Evolutionary conservation across 2,329 filamentous ascomycete species (phyloP).

Genomic region (Hypoxylon sp.): DNA sequence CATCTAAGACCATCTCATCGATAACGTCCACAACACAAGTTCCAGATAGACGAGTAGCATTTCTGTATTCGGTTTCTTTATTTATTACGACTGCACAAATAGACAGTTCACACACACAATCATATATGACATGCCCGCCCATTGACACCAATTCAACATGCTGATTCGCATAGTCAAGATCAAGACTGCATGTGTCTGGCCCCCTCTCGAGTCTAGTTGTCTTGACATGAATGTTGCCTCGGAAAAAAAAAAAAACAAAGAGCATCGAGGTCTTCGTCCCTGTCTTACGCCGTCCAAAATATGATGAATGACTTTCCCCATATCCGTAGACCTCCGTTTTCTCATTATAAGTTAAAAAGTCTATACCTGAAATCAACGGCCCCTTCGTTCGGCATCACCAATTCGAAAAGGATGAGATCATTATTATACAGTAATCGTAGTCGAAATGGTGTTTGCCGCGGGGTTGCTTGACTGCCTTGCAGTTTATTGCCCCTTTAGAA

Average conservation of each 20-base stretch:
- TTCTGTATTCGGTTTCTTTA: constrained; percentile 15
- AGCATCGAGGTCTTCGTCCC: constrained; percentile 36
- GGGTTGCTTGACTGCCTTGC: constrained; percentile 38
- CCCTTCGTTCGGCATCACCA: constrained; percentile 34
- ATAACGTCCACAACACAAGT: background rate
- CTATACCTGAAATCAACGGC: constrained; percentile 52
- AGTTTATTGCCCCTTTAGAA: constrained; percentile 38
- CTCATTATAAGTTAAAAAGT: constrained; percentile 51
- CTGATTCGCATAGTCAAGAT: constrained; percentile 30
- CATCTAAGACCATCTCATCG: background rate
- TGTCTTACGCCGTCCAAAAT: constrained; percentile 43
- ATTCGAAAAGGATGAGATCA: constrained; percentile 42
- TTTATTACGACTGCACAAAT: constrained; percentile 35
- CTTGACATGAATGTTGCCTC: constrained; percentile 24
- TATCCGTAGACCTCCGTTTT: constrained; percentile 48
- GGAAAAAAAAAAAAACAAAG: constrained; percentile 25
- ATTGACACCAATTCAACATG: constrained; percentile 31
- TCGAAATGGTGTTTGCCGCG: constrained; percentile 32
- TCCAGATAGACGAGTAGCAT: background rate
- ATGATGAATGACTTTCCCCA: constrained; percentile 44
- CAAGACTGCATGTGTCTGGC: constrained; percentile 4
- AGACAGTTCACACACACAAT: constrained; percentile 23
- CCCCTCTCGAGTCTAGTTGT: constrained; percentile 12
- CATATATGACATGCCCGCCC: constrained; percentile 26
- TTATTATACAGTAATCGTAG: constrained; percentile 52